phyloP scores from a whole-genome alignment of 805 yeast species.

The Kodamaea fukazawae region DNA sequence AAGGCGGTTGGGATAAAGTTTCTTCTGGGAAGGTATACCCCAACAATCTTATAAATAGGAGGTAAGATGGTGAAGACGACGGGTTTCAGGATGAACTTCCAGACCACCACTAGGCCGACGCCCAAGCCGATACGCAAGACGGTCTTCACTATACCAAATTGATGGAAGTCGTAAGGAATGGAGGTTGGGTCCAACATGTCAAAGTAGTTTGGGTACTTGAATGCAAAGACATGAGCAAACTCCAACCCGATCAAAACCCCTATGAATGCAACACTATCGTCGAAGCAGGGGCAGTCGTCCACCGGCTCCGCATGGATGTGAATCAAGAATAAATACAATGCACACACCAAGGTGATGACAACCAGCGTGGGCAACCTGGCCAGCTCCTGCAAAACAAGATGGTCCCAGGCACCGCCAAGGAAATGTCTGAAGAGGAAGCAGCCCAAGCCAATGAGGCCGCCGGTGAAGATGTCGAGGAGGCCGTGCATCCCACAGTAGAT shows the following conservation, averaged over 20 bases:
- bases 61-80: conserved; percentile 54
- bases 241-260: conserved; percentile 85
- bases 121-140: conserved; percentile 59
- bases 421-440: conserved; percentile 48
- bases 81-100: conserved; percentile 79
- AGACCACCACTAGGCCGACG: conserved; percentile 54
- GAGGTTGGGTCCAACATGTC: conserved; percentile 27
- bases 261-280: conserved; percentile 88
- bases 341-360: conserved; percentile 35
- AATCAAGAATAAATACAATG: conserved; percentile 49
- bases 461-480: conserved; percentile 67
- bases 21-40: conserved; percentile 38
- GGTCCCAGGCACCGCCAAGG: conserved; percentile 46
- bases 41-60: conserved; percentile 50
- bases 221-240: conserved; percentile 50
- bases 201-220: conserved; percentile 12
- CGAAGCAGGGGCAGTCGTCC: conserved; percentile 95
- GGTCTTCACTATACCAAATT: conserved; percentile 42
- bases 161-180: conserved; percentile 40
- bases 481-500: conserved; percentile 99
- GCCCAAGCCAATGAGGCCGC: conserved; percentile 59
- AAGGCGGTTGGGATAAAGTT: conserved; percentile 39
- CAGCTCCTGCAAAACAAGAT: conserved; percentile 28
- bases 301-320: conserved; percentile 78
- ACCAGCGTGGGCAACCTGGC: conserved; percentile 17